Percentiles rank a stretch among this genome's conserved stretches.
These are phyloP conservation scores for Lachancea quebecensis DNA, from an alignment of 805 yeast genomes.

Conservation along the genomic window DNA sequence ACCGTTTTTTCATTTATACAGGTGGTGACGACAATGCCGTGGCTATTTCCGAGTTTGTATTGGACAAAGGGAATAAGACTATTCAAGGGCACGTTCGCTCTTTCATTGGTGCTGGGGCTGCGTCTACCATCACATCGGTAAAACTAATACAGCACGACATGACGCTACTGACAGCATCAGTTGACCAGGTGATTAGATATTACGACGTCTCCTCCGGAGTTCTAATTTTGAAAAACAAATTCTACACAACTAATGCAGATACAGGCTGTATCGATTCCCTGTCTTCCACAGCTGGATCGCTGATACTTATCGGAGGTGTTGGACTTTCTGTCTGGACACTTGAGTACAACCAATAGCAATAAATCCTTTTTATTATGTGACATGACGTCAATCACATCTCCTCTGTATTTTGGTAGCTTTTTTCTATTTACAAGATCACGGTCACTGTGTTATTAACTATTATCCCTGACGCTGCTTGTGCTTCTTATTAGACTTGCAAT, in stretches of 20 bases:
- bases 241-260: constrained; percentile 81
- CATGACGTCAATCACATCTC: neutral
- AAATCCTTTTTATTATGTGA: neutral
- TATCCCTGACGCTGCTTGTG: constrained; percentile 91
- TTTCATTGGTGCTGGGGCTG: constrained; percentile 56
- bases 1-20: constrained; percentile 41
- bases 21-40: constrained; percentile 94
- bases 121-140: constrained; percentile 78
- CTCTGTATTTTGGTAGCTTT: neutral
- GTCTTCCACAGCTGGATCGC: constrained; percentile 21
- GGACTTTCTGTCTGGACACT: constrained; percentile 48
- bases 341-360: neutral
- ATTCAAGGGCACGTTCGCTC: constrained; percentile 22
- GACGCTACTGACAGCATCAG: constrained; percentile 58
- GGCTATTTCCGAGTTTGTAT: constrained; percentile 34
- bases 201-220: constrained; percentile 44
- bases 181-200: constrained; percentile 68
- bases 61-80: constrained; percentile 15
- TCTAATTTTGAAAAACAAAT: constrained; percentile 33
- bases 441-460: constrained; percentile 7
- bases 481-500: constrained; percentile 86
- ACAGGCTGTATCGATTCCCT: constrained; percentile 63
- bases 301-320: constrained; percentile 67
- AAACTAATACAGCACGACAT: constrained; percentile 26
- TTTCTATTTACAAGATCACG: constrained; percentile 1